Base-by-base conservation (phyloP, 2,329 filamentous ascomycete genomes). In the Rasamsonia emersonii region DNA sequence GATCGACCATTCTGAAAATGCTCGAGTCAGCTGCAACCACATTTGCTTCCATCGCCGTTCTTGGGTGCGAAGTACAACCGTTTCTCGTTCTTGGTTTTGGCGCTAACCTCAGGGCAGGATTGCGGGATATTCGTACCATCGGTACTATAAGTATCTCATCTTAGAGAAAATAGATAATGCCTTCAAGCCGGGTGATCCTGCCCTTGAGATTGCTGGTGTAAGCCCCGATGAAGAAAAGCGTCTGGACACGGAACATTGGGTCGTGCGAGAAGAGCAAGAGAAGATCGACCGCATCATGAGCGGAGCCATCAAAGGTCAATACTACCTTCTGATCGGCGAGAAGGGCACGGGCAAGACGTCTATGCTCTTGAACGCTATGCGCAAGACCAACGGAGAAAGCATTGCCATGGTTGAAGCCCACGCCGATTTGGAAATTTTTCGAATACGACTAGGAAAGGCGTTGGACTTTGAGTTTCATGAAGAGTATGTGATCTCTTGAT, bases 401-500 rank as follows among this genome's bases (percentile, higher is more conserved):
- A 80, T 89, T 26, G 82, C 88, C 44, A 94, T 98, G 85, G 84
- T 96, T 50, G 91, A 98, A 60, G 88, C 89, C 1, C 91, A 98
- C 58, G 82, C 86, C 4, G 88, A 98, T 56, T 73, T 88, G 1
- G 91, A 98, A 51, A 93, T 98, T 37, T 93, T 98, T 56, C 82
- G 91, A 11, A 82, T 95, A 25, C 75, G 91, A 4, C 72, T 98
- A 3, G 91, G 91, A 16, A 95, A 94, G 54, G 86, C 88, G 2
- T 69, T 98, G 24, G 88, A 98, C 56, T 98, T 88, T 55, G 91
- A 98, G 54, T 98, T 83, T 49, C 86, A 96, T 53, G 91, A 96
- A 62, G 91, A 98, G 64, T 95, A 93, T 51, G 56, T 39, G 9
- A 17, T 11, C 14, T 30, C 13, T 10, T 19, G 3, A 19, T 10